Percentiles rank a stretch among this genome's conserved stretches.
Conservation (phyloP, 495 filamentous ascomycete species). For the Penicillium parvum region DNA sequence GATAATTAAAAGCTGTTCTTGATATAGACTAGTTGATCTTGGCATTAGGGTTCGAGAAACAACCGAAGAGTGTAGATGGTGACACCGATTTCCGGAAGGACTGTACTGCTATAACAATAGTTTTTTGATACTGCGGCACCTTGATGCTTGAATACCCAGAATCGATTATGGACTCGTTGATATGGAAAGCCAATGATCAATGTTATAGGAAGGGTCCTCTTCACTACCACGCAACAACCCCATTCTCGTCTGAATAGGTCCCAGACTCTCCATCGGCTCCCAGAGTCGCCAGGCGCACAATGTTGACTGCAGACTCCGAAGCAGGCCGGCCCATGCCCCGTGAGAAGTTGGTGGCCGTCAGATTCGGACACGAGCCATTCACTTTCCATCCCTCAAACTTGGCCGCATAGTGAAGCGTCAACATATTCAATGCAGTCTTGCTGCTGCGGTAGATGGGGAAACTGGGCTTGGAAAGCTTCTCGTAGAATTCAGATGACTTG, state of each 20-base stretch:
- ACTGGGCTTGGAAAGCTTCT: constrained; percentile 7
- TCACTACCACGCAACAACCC: constrained; percentile 19
- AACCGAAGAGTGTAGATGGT: constrained; percentile 3
- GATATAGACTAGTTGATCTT: not conserved
- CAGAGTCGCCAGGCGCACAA: constrained; percentile 23
- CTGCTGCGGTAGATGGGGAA: constrained; percentile 25
- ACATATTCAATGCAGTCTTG: constrained; percentile 42
- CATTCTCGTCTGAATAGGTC: constrained; percentile 20
- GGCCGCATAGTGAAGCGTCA: constrained; percentile 24
- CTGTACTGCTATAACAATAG: not conserved
- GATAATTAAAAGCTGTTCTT: too few relatives aligned
- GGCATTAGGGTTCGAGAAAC: not conserved
- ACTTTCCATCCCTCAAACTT: constrained; percentile 26
- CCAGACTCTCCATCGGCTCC: constrained; percentile 22
- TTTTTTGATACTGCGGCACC: too few relatives aligned
- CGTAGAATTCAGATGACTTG: constrained; percentile 3
- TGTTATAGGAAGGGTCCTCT: not conserved
- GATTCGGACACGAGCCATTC: constrained; percentile 24
- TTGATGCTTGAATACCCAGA: too few relatives aligned
- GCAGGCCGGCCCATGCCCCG: constrained; percentile 12
- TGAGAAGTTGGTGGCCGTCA: constrained; percentile 20
- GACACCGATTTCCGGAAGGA: not conserved
- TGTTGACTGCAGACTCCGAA: constrained; percentile 22
- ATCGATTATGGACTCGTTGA: too few relatives aligned
- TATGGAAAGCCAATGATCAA: not conserved